Percentiles rank a stretch among this genome's conserved stretches.
Conservation (phyloP, 192 early-diverging fungal genomes). For the Pilobolus umbonatus region DNA sequence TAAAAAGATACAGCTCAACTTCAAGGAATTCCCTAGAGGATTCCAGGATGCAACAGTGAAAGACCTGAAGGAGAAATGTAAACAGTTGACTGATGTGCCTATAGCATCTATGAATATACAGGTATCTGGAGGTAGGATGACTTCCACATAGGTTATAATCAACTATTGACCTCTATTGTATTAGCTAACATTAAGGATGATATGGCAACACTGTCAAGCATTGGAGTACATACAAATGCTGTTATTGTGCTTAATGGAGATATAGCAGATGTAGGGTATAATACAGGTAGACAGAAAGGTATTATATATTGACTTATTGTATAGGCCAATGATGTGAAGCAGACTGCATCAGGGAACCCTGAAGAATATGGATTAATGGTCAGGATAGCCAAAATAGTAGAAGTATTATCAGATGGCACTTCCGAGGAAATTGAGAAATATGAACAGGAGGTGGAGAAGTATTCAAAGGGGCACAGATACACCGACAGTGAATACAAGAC, state of each 20-base stretch:
- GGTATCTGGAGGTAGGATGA: conserved; percentile 60
- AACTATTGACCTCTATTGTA: too few relatives aligned
- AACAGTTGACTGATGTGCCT: conserved; percentile 72
- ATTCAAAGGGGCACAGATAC: conserved; percentile 28
- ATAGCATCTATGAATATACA: conserved; percentile 68
- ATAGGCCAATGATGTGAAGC: conserved; percentile 17
- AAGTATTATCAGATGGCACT: conserved; percentile 18
- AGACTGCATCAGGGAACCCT: conserved; percentile 41
- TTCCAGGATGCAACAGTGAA: conserved; percentile 58
- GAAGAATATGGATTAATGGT: conserved; percentile 50
- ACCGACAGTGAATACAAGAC: conserved; percentile 48
- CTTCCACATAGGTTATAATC: neutral
- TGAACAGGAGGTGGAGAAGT: conserved; percentile 30
- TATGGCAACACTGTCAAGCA: conserved; percentile 52
- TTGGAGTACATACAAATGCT: conserved; percentile 68
- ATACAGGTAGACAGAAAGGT: neutral
- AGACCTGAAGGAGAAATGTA: conserved; percentile 70
- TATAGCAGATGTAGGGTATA: conserved; percentile 44
- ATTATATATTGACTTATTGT: neutral
- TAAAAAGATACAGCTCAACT: conserved; percentile 14
- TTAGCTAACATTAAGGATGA: conserved; percentile 77
- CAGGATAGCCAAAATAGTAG: conserved; percentile 39
- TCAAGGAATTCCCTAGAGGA: conserved; percentile 24
- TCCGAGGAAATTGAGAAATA: conserved; percentile 1
- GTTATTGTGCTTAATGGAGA: conserved; percentile 73